A percentile compares a stretch with the other conserved stretches of the same genome.
Conservation (phyloP, 139 green algal species). For the Pseudopediastrum boryanum region DNA sequence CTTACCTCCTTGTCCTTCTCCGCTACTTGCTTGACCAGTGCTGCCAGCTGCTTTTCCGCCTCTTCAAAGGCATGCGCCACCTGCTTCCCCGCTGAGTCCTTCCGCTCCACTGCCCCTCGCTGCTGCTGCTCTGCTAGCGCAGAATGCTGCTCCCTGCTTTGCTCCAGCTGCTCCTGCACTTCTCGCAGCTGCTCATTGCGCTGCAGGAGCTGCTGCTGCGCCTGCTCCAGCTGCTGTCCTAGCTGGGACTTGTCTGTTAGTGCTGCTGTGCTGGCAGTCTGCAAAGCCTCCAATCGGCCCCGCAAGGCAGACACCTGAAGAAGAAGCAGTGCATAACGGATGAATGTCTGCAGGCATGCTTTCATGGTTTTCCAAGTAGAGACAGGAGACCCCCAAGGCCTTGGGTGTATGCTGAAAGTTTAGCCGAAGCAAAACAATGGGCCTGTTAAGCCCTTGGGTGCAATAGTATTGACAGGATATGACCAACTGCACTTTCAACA, state of each 20-base stretch:
- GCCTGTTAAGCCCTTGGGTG: background rate
- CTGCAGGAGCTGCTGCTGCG: background rate
- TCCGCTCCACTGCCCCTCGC: slow-evolving; percentile 14
- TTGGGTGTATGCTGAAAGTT: background rate
- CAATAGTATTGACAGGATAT: background rate
- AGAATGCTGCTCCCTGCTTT: slow-evolving; percentile 26
- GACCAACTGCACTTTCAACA: no score
- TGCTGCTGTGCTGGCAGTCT: background rate
- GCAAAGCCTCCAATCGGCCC: slow-evolving; percentile 18
- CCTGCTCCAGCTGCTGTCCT: background rate
- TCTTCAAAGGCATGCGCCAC: slow-evolving; percentile 30
- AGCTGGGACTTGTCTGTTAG: slow-evolving; percentile 13
- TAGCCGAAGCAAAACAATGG: background rate
- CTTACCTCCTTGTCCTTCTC: background rate
- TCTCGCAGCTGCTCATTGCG: background rate
- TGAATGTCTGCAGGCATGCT: background rate
- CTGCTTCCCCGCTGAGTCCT: slow-evolving; percentile 49
- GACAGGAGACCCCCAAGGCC: background rate
- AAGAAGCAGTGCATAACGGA: background rate
- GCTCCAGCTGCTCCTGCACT: background rate
- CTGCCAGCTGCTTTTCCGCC: slow-evolving; percentile 33
- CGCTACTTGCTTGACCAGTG: background rate
- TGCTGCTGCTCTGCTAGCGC: slow-evolving; percentile 50
- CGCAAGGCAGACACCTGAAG: slow-evolving; percentile 28
- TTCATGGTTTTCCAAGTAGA: background rate